Evolutionary conservation across 257 asterid species (phyloP).

Genomic region (Nicotiana benthamiana): DNA sequence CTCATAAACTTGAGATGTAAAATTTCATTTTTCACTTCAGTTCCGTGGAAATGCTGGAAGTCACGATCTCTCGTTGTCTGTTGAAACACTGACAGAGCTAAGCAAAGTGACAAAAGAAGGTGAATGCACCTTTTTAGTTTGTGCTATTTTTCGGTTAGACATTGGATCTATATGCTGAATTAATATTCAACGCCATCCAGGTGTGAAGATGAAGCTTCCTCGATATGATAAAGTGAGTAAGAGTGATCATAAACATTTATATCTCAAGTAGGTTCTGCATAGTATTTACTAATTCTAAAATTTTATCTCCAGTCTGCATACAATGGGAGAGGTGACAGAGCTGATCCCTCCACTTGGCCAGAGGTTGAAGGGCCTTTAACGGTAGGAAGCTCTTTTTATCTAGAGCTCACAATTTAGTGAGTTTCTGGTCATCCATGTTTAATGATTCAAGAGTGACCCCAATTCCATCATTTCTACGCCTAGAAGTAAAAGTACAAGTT

Average conservation of each 20-base stretch:
- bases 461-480: background rate
- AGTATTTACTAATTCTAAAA: conserved; percentile 18
- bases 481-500: background rate
- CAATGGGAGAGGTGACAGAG: conserved; percentile 91
- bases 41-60: conserved; percentile 99
- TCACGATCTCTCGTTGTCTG: conserved; percentile 84
- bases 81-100: conserved; percentile 67
- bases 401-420: background rate
- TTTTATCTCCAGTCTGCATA: conserved; percentile 65
- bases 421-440: background rate
- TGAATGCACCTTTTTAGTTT: conserved; percentile 14
- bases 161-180: background rate
- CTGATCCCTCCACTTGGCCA: conserved; percentile 90
- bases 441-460: conserved; percentile 1
- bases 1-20: background rate
- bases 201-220: conserved; percentile 81
- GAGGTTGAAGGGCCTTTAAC: conserved; percentile 91
- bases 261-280: conserved; percentile 14
- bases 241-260: conserved; percentile 8
- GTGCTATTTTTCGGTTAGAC: background rate
- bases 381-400: conserved; percentile 34
- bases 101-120: conserved; percentile 74
- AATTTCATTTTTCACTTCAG: conserved; percentile 25
- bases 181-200: conserved; percentile 28
- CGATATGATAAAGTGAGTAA: conserved; percentile 78